A percentile compares a stretch with the other conserved stretches of the same genome.
These are phyloP conservation scores for Pseudocercospora eumusae DNA, from an alignment of 2,329 filamentous ascomycete species.

Conservation along the genomic window DNA sequence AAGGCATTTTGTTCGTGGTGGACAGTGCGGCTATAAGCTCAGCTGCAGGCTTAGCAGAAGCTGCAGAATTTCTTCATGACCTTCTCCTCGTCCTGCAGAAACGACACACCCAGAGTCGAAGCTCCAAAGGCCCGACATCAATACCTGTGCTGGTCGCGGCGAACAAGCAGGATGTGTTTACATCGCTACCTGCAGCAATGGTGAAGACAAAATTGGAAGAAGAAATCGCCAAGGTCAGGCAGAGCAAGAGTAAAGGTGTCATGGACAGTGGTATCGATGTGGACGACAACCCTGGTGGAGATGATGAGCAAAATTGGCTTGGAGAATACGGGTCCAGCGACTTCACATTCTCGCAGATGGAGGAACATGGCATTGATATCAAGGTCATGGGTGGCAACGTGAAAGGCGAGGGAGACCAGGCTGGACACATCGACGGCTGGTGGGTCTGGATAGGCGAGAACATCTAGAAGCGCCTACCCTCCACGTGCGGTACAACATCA, in stretches of 20 bases:
- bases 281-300: conserved; percentile 62
- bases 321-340: conserved; percentile 75
- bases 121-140: conserved; percentile 58
- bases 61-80: conserved; percentile 86
- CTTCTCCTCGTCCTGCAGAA: conserved; percentile 72
- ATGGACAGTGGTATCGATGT: conserved; percentile 76
- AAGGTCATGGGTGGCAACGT: conserved; percentile 76
- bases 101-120: conserved; percentile 59
- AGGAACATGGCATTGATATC: conserved; percentile 77
- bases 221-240: conserved; percentile 77
- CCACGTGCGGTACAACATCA: no score
- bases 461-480: conserved; percentile 51
- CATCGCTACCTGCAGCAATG: conserved; percentile 75
- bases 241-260: conserved; percentile 75
- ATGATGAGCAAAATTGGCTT: conserved; percentile 76
- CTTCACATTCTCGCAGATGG: conserved; percentile 80
- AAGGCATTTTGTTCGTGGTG: conserved; percentile 82
- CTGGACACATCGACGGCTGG: conserved; percentile 72
- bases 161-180: conserved; percentile 96
- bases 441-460: conserved; percentile 85
- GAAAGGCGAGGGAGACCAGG: conserved; percentile 55
- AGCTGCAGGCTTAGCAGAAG: conserved; percentile 61
- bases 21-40: conserved; percentile 61
- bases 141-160: conserved; percentile 81
- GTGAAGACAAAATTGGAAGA: conserved; percentile 75